phyloP scores from a whole-genome alignment of 305 asterid genomes.

The Plantago lanceolata region DNA sequence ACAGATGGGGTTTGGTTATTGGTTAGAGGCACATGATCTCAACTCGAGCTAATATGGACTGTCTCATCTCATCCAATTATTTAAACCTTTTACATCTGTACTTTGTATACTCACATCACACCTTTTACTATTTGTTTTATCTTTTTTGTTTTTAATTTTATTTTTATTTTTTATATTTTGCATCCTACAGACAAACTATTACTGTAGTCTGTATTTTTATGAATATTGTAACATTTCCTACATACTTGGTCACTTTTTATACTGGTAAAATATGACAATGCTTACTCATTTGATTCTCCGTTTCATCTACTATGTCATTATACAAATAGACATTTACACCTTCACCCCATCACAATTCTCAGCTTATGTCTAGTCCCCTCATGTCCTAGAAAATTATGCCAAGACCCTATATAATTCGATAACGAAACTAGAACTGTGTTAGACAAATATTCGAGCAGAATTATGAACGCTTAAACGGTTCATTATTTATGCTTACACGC shows the following conservation, averaged over 20 bases:
- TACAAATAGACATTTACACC: background rate
- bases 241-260: constrained; percentile 3
- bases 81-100: background rate
- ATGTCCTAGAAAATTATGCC: background rate
- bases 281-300: background rate
- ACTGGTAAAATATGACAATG: background rate
- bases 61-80: background rate
- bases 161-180: no score
- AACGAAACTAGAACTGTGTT: no score
- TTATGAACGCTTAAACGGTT: no score
- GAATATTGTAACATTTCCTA: constrained; percentile 1
- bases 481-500: no score
- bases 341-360: background rate
- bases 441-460: no score
- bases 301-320: background rate
- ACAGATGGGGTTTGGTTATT: background rate
- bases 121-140: no score
- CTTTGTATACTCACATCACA: background rate
- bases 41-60: background rate
- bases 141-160: background rate
- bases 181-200: background rate
- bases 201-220: no score
- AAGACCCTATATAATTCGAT: background rate
- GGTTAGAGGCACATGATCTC: background rate
- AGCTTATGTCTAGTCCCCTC: background rate